Evolutionary conservation across 2,329 filamentous ascomycete genomes (phyloP).

Genomic region (Drechslera avenae): DNA sequence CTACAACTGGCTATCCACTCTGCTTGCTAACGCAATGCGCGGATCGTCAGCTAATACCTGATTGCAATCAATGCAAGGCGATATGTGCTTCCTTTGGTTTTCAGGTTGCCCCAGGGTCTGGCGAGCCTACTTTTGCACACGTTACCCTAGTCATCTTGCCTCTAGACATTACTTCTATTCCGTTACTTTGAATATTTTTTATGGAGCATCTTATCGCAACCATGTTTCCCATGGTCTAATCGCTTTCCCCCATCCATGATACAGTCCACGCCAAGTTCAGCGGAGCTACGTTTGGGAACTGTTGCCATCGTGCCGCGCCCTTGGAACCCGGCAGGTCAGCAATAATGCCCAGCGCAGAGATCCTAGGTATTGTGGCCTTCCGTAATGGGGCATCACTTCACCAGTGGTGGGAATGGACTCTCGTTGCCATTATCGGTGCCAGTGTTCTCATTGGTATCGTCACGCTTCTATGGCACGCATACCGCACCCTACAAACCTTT

Average conservation of each 20-base stretch:
- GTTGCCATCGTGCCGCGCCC: background rate
- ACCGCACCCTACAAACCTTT: conserved; percentile 25
- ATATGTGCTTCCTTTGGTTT: conserved; percentile 22
- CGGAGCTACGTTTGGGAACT: too few relatives aligned
- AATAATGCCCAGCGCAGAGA: conserved; percentile 19
- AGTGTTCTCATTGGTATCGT: conserved; percentile 36
- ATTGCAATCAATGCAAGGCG: conserved; percentile 24
- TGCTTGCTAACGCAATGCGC: conserved; percentile 29
- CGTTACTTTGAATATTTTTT: too few relatives aligned
- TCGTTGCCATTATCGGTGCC: conserved; percentile 40
- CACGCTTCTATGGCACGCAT: conserved; percentile 35
- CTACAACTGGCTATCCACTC: conserved; percentile 15
- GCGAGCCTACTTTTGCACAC: too few relatives aligned
- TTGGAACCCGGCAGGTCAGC: background rate
- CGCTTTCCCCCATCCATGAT: background rate
- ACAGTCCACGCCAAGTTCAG: too few relatives aligned
- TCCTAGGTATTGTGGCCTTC: conserved; percentile 42
- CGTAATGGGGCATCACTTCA: conserved; percentile 23
- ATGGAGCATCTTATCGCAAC: too few relatives aligned
- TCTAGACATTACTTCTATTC: too few relatives aligned
- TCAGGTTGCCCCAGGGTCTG: background rate
- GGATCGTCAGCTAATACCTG: conserved; percentile 34
- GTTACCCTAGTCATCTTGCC: background rate
- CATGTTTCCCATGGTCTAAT: conserved; percentile 9
- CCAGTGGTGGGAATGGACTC: conserved; percentile 43